Evolutionary conservation across 2,329 filamentous ascomycete species (phyloP).

Genomic region (Aspergillus sclerotialis): DNA sequence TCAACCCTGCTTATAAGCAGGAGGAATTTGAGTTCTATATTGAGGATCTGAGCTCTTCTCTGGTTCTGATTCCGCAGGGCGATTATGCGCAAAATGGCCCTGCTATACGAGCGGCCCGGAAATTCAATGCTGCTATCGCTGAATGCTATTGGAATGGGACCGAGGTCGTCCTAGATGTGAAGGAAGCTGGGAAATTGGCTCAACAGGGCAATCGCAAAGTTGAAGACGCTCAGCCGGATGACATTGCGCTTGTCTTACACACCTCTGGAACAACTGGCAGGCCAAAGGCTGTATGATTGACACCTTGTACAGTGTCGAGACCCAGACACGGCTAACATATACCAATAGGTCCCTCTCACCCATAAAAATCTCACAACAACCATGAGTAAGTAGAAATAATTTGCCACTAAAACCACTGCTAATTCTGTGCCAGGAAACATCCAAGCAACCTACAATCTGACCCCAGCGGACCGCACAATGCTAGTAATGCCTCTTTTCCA

Average conservation of each 20-base stretch:
- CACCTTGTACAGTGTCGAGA: not conserved
- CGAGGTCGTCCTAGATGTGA: conserved; percentile 70
- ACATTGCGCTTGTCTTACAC: conserved; percentile 74
- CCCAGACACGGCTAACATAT: conserved; percentile 3
- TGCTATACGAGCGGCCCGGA: conserved; percentile 68
- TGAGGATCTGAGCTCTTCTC: conserved; percentile 71
- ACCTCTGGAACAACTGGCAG: conserved; percentile 79
- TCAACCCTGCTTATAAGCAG: conserved; percentile 85
- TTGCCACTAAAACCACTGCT: not conserved
- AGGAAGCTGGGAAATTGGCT: conserved; percentile 63
- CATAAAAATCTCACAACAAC: conserved; percentile 75
- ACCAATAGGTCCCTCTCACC: conserved; percentile 61
- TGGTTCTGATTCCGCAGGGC: conserved; percentile 69
- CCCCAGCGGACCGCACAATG: conserved; percentile 66
- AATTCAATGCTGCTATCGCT: conserved; percentile 75
- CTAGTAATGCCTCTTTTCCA: conserved; percentile 89
- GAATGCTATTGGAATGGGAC: conserved; percentile 73
- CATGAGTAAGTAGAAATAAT: conserved; percentile 53
- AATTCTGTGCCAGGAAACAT: conserved; percentile 58
- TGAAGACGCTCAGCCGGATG: conserved; percentile 60
- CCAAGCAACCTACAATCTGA: conserved; percentile 67
- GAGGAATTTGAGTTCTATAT: conserved; percentile 91
- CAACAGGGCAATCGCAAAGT: conserved; percentile 43
- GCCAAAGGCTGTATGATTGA: conserved; percentile 65
- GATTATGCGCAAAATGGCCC: conserved; percentile 60